Evolutionary conservation across 1,284 basidiomycete genomes (phyloP), one percentile per base, ranked within the genome.

Genomic region (Ganoderma leucocontextum): DNA sequence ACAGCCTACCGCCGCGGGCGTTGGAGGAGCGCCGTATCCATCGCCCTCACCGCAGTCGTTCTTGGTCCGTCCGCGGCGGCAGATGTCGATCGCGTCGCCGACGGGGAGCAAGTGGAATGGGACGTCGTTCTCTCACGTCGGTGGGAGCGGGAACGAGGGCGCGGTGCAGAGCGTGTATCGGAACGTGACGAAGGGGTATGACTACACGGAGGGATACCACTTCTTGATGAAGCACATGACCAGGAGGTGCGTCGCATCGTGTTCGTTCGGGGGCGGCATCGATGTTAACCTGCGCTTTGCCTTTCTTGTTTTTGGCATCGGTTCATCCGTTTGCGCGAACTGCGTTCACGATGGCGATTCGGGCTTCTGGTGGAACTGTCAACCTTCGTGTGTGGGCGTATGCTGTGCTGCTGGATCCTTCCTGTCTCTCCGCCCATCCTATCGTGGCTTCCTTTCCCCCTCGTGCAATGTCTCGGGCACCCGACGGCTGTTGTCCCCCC

Each of bases 141-240:
- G 71, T 64, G 10, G 57, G 57, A 39, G n/a, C 19, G 58, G n/a
- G 58, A 41, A 39, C 38, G 74, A 75, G 64, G 66, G 72, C 59
- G 78, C 77, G 52, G 78, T 87, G 66, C 86, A 88, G 82, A 90
- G 83, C 69, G 92, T 95, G 69, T 92, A 95, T 75, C 85, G 89
- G 73, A 86, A 86, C 64, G 88, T 96, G 44, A 92, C 89, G n/a
- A 86, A 88, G 75, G 91, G 94, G 12, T 96, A 95, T 78, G 94
- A 96, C 78, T 97, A 97, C 77, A 96, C 95, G 17, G 92, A 97
- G 81, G 95, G 95, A 25, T 98, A 97, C 79, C 96, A 97, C 79
- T 93, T 93, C 78, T 84, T 98, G 75, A 97, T 98, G 94, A 94
- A 95, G 81, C 93, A 95, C 79, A 84, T 98, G 64, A 92, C 92